These are phyloP conservation scores for Chrysanthemum seticuspe DNA, from an alignment of 129 eudicot genomes.

Conservation along the genomic window DNA sequence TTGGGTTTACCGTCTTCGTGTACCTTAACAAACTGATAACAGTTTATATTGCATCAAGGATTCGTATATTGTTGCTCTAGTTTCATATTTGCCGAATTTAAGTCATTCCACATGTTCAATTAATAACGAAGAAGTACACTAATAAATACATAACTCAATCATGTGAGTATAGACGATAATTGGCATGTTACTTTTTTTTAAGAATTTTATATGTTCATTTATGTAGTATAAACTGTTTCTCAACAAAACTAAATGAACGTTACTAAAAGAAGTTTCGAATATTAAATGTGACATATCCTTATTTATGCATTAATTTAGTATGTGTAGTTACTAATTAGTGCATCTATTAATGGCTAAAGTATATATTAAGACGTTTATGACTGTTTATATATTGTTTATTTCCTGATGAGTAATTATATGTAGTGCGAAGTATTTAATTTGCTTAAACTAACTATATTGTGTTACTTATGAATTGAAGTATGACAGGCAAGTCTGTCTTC, in stretches of 20 bases:
- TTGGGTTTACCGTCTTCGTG: too few relatives aligned
- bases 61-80: neutral
- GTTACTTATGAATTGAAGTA: too few relatives aligned
- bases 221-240: neutral
- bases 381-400: neutral
- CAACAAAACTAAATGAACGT: neutral
- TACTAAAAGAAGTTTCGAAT: neutral
- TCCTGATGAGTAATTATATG: too few relatives aligned
- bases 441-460: too few relatives aligned
- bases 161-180: neutral
- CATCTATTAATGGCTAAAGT: neutral
- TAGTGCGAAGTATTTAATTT: too few relatives aligned
- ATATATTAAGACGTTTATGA: conserved; percentile 5
- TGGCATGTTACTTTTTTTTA: neutral
- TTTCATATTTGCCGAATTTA: neutral
- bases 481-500: too few relatives aligned
- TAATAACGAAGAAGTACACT: conserved; percentile 20
- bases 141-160: neutral
- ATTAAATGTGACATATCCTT: neutral
- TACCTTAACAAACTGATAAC: neutral
- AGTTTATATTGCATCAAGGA: neutral
- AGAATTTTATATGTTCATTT: neutral
- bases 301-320: neutral
- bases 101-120: conserved; percentile 16
- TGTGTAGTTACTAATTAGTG: neutral